phyloP scores from a whole-genome alignment of 2,329 filamentous ascomycete genomes.

The Trichoderma sp. region DNA sequence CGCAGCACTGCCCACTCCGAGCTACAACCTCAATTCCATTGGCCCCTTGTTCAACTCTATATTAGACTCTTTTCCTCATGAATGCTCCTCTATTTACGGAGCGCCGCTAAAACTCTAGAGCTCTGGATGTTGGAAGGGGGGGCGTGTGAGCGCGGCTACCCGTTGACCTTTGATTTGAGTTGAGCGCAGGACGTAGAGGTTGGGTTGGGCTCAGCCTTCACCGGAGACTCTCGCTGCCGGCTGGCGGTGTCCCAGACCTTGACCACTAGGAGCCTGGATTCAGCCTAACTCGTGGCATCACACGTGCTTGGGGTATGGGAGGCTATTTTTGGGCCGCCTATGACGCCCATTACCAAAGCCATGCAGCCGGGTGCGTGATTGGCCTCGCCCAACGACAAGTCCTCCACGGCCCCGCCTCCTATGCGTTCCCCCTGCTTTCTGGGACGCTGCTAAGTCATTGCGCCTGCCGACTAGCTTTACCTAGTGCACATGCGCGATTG shows the following conservation, averaged over 20 bases:
- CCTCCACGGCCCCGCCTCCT: not conserved
- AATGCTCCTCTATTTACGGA: constrained; percentile 9
- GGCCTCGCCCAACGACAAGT: not conserved
- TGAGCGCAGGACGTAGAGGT: not conserved
- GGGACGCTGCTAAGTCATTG: not conserved
- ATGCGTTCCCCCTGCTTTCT: not conserved
- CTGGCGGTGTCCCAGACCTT: constrained; percentile 23
- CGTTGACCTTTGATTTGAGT: constrained; percentile 10
- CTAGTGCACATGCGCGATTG: constrained; percentile 5
- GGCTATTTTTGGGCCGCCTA: constrained; percentile 25
- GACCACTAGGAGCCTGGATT: constrained; percentile 24
- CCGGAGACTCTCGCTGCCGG: constrained; percentile 24
- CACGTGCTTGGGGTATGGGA: constrained; percentile 20
- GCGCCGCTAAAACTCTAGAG: not conserved
- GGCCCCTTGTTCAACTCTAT: not conserved
- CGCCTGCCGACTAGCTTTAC: not conserved
- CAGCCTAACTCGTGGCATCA: constrained; percentile 26
- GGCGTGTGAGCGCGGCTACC: not conserved
- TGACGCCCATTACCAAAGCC: constrained; percentile 17
- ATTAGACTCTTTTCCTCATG: not conserved
- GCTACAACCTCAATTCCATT: not conserved
- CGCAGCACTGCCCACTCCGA: not conserved
- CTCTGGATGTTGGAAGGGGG: not conserved
- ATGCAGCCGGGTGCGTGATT: constrained; percentile 1
- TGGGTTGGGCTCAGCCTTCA: constrained; percentile 25